These are phyloP conservation scores for Limonium bicolor DNA, from an alignment of 148 eudicot genomes.

Conservation along the genomic window DNA sequence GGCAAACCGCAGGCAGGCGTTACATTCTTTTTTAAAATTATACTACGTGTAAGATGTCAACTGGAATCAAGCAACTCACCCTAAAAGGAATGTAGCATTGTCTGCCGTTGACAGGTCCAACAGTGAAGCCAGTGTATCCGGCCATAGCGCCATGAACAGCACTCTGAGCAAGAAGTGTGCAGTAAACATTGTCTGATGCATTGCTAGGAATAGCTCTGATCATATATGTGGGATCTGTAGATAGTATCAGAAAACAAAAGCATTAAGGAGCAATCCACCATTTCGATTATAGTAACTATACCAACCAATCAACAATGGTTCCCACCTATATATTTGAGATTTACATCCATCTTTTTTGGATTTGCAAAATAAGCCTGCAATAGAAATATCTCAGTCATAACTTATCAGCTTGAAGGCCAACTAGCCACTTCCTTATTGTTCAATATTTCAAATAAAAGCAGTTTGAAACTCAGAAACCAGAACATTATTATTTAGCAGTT, in stretches of 20 bases:
- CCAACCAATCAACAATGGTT: too few relatives aligned
- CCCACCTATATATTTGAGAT: conserved; percentile 2
- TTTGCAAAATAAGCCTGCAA: conserved; percentile 1
- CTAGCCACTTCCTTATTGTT: too few relatives aligned
- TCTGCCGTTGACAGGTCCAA: conserved; percentile 1
- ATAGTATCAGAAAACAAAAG: background rate
- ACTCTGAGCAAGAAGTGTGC: conserved; percentile 5
- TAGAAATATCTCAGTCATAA: background rate
- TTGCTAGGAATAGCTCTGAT: conserved; percentile 6
- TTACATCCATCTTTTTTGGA: conserved; percentile 2
- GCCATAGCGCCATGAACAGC: conserved; percentile 5
- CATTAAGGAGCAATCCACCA: background rate
- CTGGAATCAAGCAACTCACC: background rate
- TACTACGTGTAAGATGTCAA: too few relatives aligned
- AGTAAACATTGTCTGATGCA: conserved; percentile 2
- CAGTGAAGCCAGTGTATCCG: conserved; percentile 3
- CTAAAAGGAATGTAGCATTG: conserved; percentile 4
- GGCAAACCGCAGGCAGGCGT: too few relatives aligned
- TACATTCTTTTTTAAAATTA: too few relatives aligned
- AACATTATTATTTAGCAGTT: background rate
- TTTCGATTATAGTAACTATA: background rate
- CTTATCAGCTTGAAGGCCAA: background rate
- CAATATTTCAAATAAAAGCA: background rate
- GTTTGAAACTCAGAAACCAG: background rate
- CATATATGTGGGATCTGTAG: conserved; percentile 5